Conservation (phyloP, 1,284 basidiomycete species). For the Kwoniella shivajii region DNA sequence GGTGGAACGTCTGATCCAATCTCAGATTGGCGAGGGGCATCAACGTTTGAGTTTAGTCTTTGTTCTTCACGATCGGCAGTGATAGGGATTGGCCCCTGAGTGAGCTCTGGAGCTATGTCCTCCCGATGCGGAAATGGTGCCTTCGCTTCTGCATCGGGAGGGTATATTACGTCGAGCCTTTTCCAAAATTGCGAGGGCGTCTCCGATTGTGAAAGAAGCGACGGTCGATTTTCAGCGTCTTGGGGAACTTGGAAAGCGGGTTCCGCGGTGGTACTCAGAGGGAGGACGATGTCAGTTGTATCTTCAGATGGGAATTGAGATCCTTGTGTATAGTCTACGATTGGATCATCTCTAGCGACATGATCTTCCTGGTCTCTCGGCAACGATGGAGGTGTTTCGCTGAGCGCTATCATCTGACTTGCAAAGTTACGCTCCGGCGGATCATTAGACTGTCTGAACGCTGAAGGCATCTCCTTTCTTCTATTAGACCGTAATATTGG, state of each 20-base stretch:
- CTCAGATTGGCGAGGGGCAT: neutral
- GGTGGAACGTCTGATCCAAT: neutral
- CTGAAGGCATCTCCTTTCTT: conserved; percentile 1
- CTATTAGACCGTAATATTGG: neutral
- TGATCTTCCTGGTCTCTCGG: neutral
- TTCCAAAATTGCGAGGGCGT: too few relatives aligned
- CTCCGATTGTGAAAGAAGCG: neutral
- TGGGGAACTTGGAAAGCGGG: neutral
- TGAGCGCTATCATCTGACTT: neutral
- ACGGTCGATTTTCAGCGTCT: neutral
- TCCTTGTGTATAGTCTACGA: neutral
- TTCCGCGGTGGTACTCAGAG: too few relatives aligned
- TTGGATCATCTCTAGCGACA: too few relatives aligned
- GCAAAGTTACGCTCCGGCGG: neutral
- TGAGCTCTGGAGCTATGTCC: neutral
- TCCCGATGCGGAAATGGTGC: too few relatives aligned
- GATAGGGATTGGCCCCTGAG: neutral
- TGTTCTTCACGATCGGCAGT: neutral
- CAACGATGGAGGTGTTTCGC: neutral
- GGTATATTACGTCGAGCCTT: too few relatives aligned
- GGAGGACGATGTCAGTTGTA: too few relatives aligned
- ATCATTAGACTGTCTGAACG: neutral
- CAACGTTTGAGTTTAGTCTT: neutral
- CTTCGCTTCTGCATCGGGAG: neutral
- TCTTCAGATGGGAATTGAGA: neutral